Evolutionary conservation across 2,329 filamentous ascomycete species (phyloP), one percentile per base, ranked within the genome.

Genomic region (Calonectria crousiana): DNA sequence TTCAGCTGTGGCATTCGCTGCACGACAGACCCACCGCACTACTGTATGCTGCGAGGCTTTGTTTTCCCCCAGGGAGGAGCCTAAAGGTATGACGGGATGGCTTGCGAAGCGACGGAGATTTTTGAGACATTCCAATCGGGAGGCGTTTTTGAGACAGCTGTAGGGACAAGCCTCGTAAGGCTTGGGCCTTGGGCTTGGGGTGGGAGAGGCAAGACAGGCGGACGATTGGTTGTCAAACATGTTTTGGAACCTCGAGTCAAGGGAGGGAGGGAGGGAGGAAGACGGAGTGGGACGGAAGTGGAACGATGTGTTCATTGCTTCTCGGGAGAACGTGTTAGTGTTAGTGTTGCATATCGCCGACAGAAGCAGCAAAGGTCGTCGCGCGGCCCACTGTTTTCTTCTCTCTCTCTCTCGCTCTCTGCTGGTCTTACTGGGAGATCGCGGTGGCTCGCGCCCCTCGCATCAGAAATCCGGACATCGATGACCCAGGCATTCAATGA

Each of bases 81-180:
- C 56, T 26, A 62, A 38, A 62, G 56, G 56, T 62, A 62, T 51
- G 52, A 44, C 52, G 41, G 44, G 65, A 53, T 67, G 65, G 65
- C 52, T 69, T 36, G 23, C 41, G 41, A 69, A 60, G 67, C 44
- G 64, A 67, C 32, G 41, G 64, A 28, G 53, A 62, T 69, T 34
- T 32, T 60, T 58, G 66, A 69, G 66, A 69, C 66, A 34, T 47
- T 69, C 52, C 32, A 60, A 34, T 36, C 38, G 52, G 47, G 51
- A 51, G 47, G 66, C 66, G 66, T 13, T 69, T 58, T 9, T 41
- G 26, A 41, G 36, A 41, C 32, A 60, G 14, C 56, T 38, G 56
- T 36, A 60, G 56, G n/a, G 34, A 36, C 14, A 28, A 62, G 30
- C 52, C 44, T 47, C n/a, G 23, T 6, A 62, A 41, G 34, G 38